Conservation (phyloP, 768 basidiomycete genomes). For the Phlebiopsis flavidoalba region DNA sequence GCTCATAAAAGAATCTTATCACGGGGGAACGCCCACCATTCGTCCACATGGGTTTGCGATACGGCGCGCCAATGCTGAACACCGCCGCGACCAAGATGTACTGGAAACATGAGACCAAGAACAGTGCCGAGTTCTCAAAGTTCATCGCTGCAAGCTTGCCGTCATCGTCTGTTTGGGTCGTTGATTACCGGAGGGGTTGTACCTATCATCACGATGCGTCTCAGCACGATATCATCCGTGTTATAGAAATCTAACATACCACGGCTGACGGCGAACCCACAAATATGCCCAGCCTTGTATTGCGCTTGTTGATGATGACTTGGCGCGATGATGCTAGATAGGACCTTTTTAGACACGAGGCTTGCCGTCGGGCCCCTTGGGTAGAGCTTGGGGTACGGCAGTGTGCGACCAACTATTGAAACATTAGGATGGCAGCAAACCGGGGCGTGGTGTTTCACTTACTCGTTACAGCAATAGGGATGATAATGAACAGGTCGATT, state of each 20-base stretch:
- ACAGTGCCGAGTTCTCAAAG: constrained; percentile 89
- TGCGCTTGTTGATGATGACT: constrained; percentile 75
- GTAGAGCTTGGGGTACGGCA: constrained; percentile 82
- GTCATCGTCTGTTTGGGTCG: constrained; percentile 38
- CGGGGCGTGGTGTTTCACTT: constrained; percentile 28
- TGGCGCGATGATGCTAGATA: constrained; percentile 93
- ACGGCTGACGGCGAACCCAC: constrained; percentile 81
- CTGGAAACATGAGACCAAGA: constrained; percentile 96
- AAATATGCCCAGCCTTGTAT: constrained; percentile 86
- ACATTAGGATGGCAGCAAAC: constrained; percentile 10
- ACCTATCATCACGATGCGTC: constrained; percentile 43
- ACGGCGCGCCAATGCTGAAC: constrained; percentile 97
- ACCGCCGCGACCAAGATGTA: constrained; percentile 96
- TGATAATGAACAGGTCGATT: constrained; percentile 98
- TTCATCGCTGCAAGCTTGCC: constrained; percentile 80
- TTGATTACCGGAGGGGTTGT: constrained; percentile 58
- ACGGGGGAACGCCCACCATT: constrained; percentile 52
- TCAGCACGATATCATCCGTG: not conserved
- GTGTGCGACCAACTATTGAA: constrained; percentile 83
- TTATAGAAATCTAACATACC: constrained; percentile 42
- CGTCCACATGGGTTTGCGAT: constrained; percentile 91
- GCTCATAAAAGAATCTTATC: not conserved
- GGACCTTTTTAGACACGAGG: constrained; percentile 91
- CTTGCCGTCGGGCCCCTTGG: constrained; percentile 93
- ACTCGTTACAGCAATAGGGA: constrained; percentile 96